Conservation (phyloP, 306 rosid genomes). For the Aeschynomene evenia region DNA sequence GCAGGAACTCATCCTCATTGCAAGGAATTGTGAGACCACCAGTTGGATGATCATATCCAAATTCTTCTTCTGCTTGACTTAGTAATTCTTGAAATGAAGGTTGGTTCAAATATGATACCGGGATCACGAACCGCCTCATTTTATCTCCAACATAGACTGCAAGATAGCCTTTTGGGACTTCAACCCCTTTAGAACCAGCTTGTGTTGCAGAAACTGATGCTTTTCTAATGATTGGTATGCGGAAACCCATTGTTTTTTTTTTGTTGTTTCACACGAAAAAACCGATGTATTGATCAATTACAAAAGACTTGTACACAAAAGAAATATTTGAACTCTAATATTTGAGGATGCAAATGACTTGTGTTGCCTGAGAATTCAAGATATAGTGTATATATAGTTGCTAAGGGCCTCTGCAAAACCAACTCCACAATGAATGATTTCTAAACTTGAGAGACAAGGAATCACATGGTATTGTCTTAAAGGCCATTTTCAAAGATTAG, state of each 20-base stretch:
- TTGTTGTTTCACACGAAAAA: background rate
- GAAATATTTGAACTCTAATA: constrained; percentile 10
- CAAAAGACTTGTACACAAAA: constrained; percentile 1
- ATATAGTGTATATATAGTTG: constrained; percentile 28
- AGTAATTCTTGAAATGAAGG: no score
- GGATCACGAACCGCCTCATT: no score
- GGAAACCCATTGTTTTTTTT: constrained; percentile 35
- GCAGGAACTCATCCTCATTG: constrained; percentile 27
- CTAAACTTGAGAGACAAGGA: background rate
- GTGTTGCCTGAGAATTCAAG: background rate
- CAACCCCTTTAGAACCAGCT: constrained; percentile 2
- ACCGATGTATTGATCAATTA: background rate
- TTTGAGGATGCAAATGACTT: background rate
- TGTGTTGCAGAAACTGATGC: constrained; percentile 13
- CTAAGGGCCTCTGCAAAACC: background rate
- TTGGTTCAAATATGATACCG: no score
- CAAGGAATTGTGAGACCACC: constrained; percentile 30
- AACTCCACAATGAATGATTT: background rate
- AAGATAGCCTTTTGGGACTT: no score
- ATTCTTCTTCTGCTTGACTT: no score
- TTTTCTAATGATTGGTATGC: background rate
- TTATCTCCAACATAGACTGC: no score
- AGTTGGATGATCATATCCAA: no score
- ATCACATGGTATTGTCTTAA: constrained; percentile 32
- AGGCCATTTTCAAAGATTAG: background rate